Evolutionary conservation across 2,329 filamentous ascomycete species (phyloP), one percentile per base, ranked within the genome.

Genomic region (Aureobasidium sp.): DNA sequence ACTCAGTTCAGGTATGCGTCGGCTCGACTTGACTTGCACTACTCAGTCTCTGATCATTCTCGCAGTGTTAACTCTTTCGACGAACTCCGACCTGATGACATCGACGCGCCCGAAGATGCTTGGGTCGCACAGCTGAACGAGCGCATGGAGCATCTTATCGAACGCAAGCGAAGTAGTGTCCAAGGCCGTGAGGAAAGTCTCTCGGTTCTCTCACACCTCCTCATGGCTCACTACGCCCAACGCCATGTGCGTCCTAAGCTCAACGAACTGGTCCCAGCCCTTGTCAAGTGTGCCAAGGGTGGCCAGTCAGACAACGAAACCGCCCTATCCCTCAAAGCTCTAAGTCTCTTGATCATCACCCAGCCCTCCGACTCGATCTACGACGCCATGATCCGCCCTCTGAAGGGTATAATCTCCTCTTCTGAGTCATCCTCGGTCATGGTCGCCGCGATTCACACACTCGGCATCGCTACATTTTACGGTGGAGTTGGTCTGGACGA

Each of bases 161-260:
- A 89, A 67, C 86, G 89, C 68, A 96, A 95, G 79, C 85, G 87
- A 66, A 90, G 87, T 73, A 91, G 86, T 66, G 83, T 81, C 29
- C 83, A 89, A 64, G 84, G 85, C 27, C 84, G 91, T 58, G 87
- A 91, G 68, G 79, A 83, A 44, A 82, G 81, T 34, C 76, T 91
- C 53, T 77, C 77, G 48, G 79, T 78, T 1, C 90, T 87, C 71
- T 80, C 82, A 44, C 82, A 86, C 57, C 79, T 89, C 25, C 73
- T 92, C 57, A 89, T 87, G 64, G 81, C 83, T 49, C 85, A 89
- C 67, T 90, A 83, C 70, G 83, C 86, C 59, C 79, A 84, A 65
- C 81, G 85, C 58, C 77, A 87, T 66, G 78, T 91, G 21, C 81
- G 84, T 63, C 71, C 73, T 11, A 81, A 81, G 47, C 76, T 88